These are phyloP conservation scores for Sporothrix luriei DNA, from an alignment of 2,329 filamentous ascomycete genomes.

Conservation along the genomic window DNA sequence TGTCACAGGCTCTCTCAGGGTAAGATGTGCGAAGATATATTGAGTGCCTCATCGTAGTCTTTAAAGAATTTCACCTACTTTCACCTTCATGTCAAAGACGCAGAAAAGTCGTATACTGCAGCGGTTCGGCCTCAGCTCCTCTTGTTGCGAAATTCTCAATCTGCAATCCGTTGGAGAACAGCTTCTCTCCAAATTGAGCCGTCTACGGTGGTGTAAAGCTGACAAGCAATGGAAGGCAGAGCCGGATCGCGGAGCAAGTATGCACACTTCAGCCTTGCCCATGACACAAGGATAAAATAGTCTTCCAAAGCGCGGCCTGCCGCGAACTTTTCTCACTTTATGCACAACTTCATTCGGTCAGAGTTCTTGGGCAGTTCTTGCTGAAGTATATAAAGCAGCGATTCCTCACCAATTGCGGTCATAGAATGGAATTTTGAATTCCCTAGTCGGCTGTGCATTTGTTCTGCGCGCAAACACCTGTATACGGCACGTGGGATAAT, in stretches of 20 bases:
- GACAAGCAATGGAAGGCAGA: not conserved
- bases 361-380: not conserved
- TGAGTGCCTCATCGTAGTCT: not conserved
- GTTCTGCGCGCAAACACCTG: not conserved
- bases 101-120: not conserved
- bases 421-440: not conserved
- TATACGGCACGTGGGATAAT: not conserved
- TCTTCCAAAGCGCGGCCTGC: not conserved
- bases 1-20: slow-evolving; percentile 23
- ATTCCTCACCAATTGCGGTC: not conserved
- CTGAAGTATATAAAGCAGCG: no score
- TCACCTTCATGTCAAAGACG: not conserved
- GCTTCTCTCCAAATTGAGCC: not conserved
- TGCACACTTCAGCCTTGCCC: not conserved
- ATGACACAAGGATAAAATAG: no score
- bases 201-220: not conserved
- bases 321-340: no score
- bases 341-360: no score
- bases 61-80: not conserved
- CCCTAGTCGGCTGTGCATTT: not conserved
- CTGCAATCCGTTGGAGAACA: not conserved
- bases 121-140: not conserved
- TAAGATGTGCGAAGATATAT: not conserved
- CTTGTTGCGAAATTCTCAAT: not conserved
- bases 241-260: not conserved